phyloP scores from a whole-genome alignment of 176 grass and related monocot species.

The Avena insularis region DNA sequence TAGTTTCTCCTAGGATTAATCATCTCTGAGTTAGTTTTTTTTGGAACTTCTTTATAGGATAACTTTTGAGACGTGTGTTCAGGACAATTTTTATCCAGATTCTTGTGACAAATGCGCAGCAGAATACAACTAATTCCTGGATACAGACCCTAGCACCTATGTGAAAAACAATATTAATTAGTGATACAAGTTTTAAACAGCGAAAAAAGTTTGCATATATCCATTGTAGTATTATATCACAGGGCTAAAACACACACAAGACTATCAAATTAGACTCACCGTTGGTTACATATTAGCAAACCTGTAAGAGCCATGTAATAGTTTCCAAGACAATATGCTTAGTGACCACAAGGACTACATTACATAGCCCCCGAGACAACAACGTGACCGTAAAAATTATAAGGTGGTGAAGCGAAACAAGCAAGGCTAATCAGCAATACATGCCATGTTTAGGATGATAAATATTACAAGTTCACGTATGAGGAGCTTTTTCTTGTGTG shows the following conservation, averaged over 20 bases:
- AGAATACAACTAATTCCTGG: neutral
- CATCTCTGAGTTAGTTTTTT: neutral
- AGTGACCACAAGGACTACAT: neutral
- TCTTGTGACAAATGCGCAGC: neutral
- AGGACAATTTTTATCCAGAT: neutral
- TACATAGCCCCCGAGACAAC: neutral
- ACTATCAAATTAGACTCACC: neutral
- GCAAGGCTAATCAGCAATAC: neutral
- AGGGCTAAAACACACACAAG: neutral
- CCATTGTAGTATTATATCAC: constrained; percentile 12
- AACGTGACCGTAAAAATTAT: neutral
- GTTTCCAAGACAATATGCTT: constrained; percentile 18
- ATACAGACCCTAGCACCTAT: constrained; percentile 17
- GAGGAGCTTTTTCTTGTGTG: neutral
- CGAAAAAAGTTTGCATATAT: neutral
- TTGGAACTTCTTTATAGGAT: neutral
- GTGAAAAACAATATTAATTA: constrained; percentile 11
- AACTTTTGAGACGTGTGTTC: neutral
- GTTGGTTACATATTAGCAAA: neutral
- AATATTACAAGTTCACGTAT: neutral
- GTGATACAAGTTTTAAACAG: neutral
- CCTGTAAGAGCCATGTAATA: neutral
- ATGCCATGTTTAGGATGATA: neutral
- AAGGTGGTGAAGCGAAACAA: neutral
- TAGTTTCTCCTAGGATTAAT: neutral